Evolutionary conservation across 2,329 filamentous ascomycete genomes (phyloP), one percentile per base, ranked within the genome.

Genomic region (Trichoderma sp.): DNA sequence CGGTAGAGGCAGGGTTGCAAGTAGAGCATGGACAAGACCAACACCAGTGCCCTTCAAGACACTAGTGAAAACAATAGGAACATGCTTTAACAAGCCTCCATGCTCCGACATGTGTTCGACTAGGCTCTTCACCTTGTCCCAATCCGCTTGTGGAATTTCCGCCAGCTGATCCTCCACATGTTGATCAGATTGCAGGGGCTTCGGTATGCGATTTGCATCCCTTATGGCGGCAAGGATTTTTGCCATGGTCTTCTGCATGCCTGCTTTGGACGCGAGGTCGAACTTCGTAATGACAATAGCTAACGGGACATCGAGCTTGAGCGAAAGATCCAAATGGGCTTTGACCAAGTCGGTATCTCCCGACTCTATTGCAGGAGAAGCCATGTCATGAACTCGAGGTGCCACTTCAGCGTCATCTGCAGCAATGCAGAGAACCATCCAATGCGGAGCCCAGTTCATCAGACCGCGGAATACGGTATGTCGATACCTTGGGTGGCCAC

Each of bases 361-460:
- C 15, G 53, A 58, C 5, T 65, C 58, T 29, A 25, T 32, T 4
- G 29, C 19, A 5, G 39, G 35, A 6, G 59, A 67, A 64, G 64
- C 64, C 5, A 39, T 45, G 17, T 58, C 59, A 22, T 67, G 60
- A 34, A 34, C 34, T 25, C 75, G 34, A 4, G 74, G 72, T 4
- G 73, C 72, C 54, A 77, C 73, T 13, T 90, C 87, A 12, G 85
- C 83, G 70, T 91, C 90, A 74, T 95, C 91, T 39, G 92, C 93
- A 56, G 93, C 89, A 70, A 98, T 88, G 72, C 96, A 97, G 2
- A 98, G 84, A 25, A 97, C 78, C 1, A 92, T 93, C 90, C 95
- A 99, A 76, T 98, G 93, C 9, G 95, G 95, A 42, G 92, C 92
- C 94, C 95, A 98, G 54, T 94, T 95, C 70, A 99, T 86, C n/a